Evolutionary conservation across 192 early-diverging fungal genomes (phyloP).

Genomic region (Coemansia sp.): DNA sequence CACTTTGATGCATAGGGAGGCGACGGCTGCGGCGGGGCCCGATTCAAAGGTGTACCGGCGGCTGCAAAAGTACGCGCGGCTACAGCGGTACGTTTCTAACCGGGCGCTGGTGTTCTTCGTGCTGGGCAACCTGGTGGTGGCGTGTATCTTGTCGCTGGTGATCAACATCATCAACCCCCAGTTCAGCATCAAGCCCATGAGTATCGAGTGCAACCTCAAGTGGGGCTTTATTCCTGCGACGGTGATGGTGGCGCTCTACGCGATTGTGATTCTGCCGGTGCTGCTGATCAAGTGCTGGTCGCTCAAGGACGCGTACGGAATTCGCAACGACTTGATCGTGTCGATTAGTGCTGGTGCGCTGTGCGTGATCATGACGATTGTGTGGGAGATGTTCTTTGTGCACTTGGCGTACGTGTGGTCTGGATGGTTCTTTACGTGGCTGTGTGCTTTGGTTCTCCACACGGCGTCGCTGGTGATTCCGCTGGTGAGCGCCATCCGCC

Average conservation of each 20-base stretch:
- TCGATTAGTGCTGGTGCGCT: slow-evolving; percentile 17
- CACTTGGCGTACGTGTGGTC: slow-evolving; percentile 22
- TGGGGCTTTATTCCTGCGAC: slow-evolving; percentile 36
- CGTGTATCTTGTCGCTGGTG: slow-evolving; percentile 19
- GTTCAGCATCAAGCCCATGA: slow-evolving; percentile 26
- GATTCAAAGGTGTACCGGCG: slow-evolving; percentile 21
- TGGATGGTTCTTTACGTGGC: slow-evolving; percentile 40
- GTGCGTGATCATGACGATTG: slow-evolving; percentile 12
- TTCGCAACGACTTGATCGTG: slow-evolving; percentile 35
- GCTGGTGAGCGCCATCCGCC: slow-evolving; percentile 22
- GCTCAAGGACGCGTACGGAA: slow-evolving; percentile 41
- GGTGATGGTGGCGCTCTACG: slow-evolving; percentile 2
- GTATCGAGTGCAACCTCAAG: slow-evolving; percentile 17
- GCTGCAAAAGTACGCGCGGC: slow-evolving; percentile 28
- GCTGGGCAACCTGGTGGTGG: slow-evolving; percentile 7
- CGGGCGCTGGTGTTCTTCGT: slow-evolving; percentile 16
- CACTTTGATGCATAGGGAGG: not conserved
- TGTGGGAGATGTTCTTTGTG: slow-evolving; percentile 31
- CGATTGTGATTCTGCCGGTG: slow-evolving; percentile 17
- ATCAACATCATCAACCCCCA: slow-evolving; percentile 41
- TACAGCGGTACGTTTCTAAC: slow-evolving; percentile 27
- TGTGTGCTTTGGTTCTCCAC: slow-evolving; percentile 18
- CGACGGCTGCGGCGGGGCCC: not conserved
- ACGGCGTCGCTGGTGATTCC: slow-evolving; percentile 26
- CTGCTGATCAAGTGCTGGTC: slow-evolving; percentile 30